Evolutionary conservation across 306 rosid species (phyloP), one percentile per base, ranked within the genome.

Genomic region (Gillenia trifoliata): DNA sequence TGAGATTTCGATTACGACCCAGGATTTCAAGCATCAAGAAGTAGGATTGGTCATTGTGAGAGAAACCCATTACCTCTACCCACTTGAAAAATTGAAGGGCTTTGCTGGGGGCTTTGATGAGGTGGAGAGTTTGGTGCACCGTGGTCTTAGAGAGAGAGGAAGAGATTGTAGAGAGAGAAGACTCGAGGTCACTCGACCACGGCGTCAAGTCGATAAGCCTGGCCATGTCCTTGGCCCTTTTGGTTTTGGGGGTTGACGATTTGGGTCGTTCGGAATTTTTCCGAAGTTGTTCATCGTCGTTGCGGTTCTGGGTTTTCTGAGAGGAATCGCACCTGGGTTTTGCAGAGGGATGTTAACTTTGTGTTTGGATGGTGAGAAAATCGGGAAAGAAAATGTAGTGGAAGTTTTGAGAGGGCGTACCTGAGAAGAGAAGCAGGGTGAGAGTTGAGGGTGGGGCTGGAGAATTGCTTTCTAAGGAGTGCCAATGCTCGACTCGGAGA

Each of bases 81-180:
- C 92, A 90, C 26, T 83, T 83, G 83, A 93, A 93, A 76, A 93
- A 90, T 0, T 70, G 43, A 30, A 87, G 71, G 76, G 96, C 92
- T 50, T 86, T 85, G 62, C 78, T 62, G 12, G 93, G 84, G 80
- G 74, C 75, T 59, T 28, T 79, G 52, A 90, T 76, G 22, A 74
- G 87, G 56, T 87, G 83, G 34, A 92, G 86, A 26, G 89, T 89
- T 70, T 89, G 92, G 71, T 85, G 79, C 60, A 90, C 87, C 0
- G 82, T 82, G 62, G 94, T 90, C 61, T 82, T 82, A 30, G 98
- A 89, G 40, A 92, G 83, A 50, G 86, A 33, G 34, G 82, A 68
- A 62, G 88, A 64, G 76, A 87, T 64, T 26, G 79, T 68, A 68
- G 91, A 81, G 55, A 90, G 78, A 64, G 86, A 83, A 57, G 84